These are phyloP conservation scores for Codiaeum variegatum DNA, from an alignment of 441 rosid species.

Conservation along the genomic window DNA sequence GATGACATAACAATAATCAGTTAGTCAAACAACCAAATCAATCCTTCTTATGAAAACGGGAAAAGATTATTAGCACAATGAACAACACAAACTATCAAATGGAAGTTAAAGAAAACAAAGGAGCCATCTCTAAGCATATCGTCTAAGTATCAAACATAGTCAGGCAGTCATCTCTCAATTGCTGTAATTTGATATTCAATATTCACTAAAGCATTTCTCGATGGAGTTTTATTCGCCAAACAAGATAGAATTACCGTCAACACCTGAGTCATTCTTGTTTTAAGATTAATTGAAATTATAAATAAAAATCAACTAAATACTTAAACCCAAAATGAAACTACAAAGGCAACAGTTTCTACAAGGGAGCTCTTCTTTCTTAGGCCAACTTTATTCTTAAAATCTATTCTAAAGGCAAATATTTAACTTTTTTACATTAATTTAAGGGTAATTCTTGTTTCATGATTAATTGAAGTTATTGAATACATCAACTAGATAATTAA, in stretches of 20 bases:
- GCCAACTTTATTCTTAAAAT: neutral
- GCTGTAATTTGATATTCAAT: neutral
- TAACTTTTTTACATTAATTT: no score
- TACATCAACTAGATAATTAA: no score
- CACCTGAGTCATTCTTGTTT: neutral
- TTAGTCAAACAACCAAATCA: conserved; percentile 1
- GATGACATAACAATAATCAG: neutral
- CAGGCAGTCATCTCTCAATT: neutral
- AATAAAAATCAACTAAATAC: neutral
- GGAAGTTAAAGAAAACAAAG: neutral
- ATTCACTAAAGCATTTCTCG: neutral
- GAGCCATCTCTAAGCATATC: neutral
- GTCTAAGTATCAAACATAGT: neutral
- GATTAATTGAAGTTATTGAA: no score
- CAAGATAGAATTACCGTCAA: neutral
- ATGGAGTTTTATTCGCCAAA: neutral
- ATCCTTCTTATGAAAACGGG: conserved; percentile 9
- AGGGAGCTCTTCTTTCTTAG: neutral
- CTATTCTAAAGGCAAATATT: neutral
- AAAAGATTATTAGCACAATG: neutral
- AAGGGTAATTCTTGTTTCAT: no score
- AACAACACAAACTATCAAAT: neutral
- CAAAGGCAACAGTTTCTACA: neutral
- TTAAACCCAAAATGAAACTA: no score
- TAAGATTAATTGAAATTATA: neutral